Evolutionary conservation across 306 rosid species (phyloP).

Genomic region (Pueraria montana): DNA sequence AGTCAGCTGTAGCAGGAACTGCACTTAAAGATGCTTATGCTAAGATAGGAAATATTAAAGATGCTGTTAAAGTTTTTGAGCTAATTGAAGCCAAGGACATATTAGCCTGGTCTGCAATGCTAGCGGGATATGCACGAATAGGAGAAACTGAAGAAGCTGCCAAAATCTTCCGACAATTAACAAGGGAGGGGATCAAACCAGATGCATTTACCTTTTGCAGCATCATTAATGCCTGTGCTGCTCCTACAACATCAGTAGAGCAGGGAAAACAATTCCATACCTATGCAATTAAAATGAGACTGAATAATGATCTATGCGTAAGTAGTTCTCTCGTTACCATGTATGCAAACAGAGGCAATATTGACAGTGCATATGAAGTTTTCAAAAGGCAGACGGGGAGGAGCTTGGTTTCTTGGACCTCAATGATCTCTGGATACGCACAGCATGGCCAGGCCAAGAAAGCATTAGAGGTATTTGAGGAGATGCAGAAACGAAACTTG

Average conservation of each 20-base stretch:
- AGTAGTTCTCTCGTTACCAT: slow-evolving; percentile 90
- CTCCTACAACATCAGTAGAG: slow-evolving; percentile 74
- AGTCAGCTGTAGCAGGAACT: slow-evolving; percentile 76
- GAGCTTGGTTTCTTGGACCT: too few relatives aligned
- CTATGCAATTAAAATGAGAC: slow-evolving; percentile 68
- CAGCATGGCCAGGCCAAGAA: slow-evolving; percentile 87
- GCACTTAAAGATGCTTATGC: slow-evolving; percentile 76
- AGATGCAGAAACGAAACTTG: slow-evolving; percentile 63
- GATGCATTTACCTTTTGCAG: slow-evolving; percentile 86
- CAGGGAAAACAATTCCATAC: slow-evolving; percentile 89
- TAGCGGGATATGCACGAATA: slow-evolving; percentile 80
- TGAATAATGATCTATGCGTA: slow-evolving; percentile 71
- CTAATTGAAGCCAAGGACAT: slow-evolving; percentile 72
- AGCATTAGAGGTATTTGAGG: slow-evolving; percentile 74
- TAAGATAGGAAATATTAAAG: slow-evolving; percentile 61
- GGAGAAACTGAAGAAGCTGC: too few relatives aligned
- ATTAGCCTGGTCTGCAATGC: slow-evolving; percentile 93
- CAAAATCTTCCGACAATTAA: slow-evolving; percentile 63
- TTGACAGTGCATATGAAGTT: slow-evolving; percentile 77
- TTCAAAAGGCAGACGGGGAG: too few relatives aligned
- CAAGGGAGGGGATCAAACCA: slow-evolving; percentile 69
- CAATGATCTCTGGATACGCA: too few relatives aligned
- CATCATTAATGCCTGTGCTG: slow-evolving; percentile 77
- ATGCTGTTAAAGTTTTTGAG: slow-evolving; percentile 71
- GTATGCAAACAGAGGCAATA: slow-evolving; percentile 92